A percentile compares a stretch with the other conserved stretches of the same genome.
Conservation (phyloP, 352 stramenopile species). For the Globisporangium abappressorium region DNA sequence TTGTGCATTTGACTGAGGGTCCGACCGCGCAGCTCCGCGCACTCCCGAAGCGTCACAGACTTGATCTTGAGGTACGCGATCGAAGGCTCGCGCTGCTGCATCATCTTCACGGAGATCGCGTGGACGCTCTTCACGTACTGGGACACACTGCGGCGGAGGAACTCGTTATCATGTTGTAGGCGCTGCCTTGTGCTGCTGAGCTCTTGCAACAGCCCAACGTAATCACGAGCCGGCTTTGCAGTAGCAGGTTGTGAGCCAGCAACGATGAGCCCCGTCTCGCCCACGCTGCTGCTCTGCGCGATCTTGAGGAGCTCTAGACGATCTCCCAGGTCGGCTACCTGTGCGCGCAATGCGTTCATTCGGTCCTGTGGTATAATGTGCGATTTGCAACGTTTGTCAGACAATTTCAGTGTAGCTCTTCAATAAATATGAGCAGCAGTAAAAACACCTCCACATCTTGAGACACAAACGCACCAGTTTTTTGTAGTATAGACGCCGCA, state of each 20-base stretch:
- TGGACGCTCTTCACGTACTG: conserved; percentile 4
- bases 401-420: too few relatives aligned
- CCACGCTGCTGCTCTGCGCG: not conserved
- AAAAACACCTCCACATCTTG: too few relatives aligned
- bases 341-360: conserved; percentile 5
- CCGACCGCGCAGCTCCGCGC: not conserved
- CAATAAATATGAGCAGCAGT: too few relatives aligned
- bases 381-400: too few relatives aligned
- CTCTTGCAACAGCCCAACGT: not conserved
- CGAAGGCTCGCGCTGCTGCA: not conserved
- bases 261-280: not conserved
- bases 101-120: conserved; percentile 3
- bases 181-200: conserved; percentile 1
- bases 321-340: conserved; percentile 3
- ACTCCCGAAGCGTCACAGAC: conserved; percentile 1
- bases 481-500: too few relatives aligned
- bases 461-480: too few relatives aligned
- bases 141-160: not conserved
- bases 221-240: not conserved
- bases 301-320: conserved; percentile 1
- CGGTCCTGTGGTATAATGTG: conserved; percentile 5
- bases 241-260: not conserved
- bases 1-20: not conserved
- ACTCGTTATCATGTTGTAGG: conserved; percentile 15
- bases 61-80: conserved; percentile 6